Conservation (phyloP, 2,329 filamentous ascomycete species). For the Ascochyta fabae region DNA sequence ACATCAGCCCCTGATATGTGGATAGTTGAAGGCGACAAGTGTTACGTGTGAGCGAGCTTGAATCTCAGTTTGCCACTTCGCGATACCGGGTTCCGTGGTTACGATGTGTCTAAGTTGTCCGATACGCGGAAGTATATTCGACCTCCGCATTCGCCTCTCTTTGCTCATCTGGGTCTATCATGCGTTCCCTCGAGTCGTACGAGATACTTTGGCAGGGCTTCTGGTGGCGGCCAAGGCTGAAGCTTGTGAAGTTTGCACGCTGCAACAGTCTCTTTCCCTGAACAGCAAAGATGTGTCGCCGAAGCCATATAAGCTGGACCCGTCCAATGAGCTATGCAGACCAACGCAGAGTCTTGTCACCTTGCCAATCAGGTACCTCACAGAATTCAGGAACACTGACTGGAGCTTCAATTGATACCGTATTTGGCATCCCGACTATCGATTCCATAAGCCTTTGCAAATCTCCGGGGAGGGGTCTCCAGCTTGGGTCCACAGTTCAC, state of each 20-base stretch:
- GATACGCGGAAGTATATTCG: background rate
- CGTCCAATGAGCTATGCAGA: slow-evolving; percentile 1
- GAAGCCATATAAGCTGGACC: background rate
- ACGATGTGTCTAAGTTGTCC: background rate
- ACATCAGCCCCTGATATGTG: slow-evolving; percentile 8
- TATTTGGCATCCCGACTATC: slow-evolving; percentile 25
- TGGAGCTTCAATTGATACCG: background rate
- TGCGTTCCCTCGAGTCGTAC: background rate
- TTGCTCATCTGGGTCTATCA: background rate
- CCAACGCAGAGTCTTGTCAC: background rate
- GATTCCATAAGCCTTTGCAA: slow-evolving; percentile 19
- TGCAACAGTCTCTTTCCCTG: background rate
- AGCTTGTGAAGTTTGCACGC: background rate
- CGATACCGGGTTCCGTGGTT: slow-evolving; percentile 3
- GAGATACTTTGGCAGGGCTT: background rate
- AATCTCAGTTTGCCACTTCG: slow-evolving; percentile 3
- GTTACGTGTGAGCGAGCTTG: slow-evolving; percentile 8
- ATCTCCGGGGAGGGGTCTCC: slow-evolving; percentile 17
- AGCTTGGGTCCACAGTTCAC: slow-evolving; percentile 12
- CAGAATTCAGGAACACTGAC: background rate
- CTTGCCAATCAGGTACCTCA: background rate
- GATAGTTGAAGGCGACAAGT: background rate
- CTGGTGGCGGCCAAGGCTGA: background rate
- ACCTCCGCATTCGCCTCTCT: background rate
- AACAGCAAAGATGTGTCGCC: background rate